A percentile compares a stretch with the other conserved stretches of the same genome.
Conservation (phyloP, 148 eudicot species). For the Camellia sinensis region DNA sequence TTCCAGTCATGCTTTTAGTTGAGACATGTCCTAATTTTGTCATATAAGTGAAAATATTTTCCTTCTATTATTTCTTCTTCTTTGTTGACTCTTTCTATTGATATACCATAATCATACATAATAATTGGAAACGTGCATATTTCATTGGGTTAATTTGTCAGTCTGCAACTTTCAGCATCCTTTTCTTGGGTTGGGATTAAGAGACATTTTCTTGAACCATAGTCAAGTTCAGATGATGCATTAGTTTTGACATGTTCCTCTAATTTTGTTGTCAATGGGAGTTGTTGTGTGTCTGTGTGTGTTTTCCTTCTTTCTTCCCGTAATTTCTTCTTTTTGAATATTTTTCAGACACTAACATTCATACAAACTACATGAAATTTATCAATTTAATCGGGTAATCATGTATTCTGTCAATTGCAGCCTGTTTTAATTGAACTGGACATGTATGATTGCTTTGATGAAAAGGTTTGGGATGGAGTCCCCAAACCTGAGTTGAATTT, state of each 20-base stretch:
- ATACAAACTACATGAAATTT: background rate
- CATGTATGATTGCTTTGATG: background rate
- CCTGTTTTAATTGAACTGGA: background rate
- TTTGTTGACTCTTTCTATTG: too few species aligned
- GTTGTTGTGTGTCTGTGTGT: background rate
- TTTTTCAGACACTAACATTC: background rate
- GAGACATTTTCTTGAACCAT: too few species aligned
- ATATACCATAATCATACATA: too few species aligned
- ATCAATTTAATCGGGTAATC: background rate
- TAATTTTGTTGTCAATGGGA: background rate
- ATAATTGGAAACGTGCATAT: too few species aligned
- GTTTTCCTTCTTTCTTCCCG: background rate
- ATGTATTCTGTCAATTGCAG: background rate
- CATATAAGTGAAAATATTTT: too few species aligned
- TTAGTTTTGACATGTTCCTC: background rate
- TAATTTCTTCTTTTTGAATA: background rate
- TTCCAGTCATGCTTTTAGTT: too few species aligned
- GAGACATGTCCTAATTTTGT: too few species aligned
- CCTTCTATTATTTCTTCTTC: too few species aligned
- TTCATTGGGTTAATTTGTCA: too few species aligned
- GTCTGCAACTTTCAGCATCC: too few species aligned
- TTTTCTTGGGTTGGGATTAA: too few species aligned
- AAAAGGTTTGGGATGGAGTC: slow-evolving; percentile 4
- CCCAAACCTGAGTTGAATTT: background rate
- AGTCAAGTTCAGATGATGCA: too few species aligned